Percentiles rank a stretch among this genome's conserved stretches.
phyloP scores from a whole-genome alignment of 1,284 basidiomycete genomes.

The Cryptococcus neoformans region DNA sequence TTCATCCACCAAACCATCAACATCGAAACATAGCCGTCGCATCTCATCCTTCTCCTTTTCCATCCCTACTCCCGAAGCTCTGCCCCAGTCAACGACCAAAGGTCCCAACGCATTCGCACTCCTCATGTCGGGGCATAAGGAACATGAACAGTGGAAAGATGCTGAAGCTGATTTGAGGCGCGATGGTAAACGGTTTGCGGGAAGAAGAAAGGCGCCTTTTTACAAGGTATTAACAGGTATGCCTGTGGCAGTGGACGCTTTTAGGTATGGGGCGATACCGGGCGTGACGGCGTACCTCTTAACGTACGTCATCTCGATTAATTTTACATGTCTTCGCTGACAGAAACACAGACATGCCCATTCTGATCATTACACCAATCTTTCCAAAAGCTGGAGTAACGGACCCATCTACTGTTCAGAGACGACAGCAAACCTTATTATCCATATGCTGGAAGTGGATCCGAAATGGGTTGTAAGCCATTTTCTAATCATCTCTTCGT shows the following conservation, averaged over 20 bases:
- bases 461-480: conserved; percentile 74
- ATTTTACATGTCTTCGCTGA: not conserved
- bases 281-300: conserved; percentile 84
- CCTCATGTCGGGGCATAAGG: conserved; percentile 76
- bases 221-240: conserved; percentile 95
- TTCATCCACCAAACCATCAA: conserved; percentile 1
- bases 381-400: conserved; percentile 79
- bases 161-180: conserved; percentile 53
- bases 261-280: conserved; percentile 87
- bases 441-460: conserved; percentile 84
- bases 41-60: conserved; percentile 28
- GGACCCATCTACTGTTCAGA: conserved; percentile 95
- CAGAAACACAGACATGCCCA: conserved; percentile 70
- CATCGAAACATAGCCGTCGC: conserved; percentile 13
- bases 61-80: conserved; percentile 15
- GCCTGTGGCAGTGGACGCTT: conserved; percentile 95
- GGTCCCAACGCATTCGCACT: conserved; percentile 64
- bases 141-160: conserved; percentile 79
- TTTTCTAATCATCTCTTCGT: not conserved
- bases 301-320: conserved; percentile 56
- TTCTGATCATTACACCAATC: conserved; percentile 89
- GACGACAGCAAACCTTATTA: conserved; percentile 84
- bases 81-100: conserved; percentile 8
- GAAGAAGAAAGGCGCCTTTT: conserved; percentile 76
- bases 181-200: conserved; percentile 50